Evolutionary conservation across 345 rosid species (phyloP).

Genomic region (Hypericum androsaemum): DNA sequence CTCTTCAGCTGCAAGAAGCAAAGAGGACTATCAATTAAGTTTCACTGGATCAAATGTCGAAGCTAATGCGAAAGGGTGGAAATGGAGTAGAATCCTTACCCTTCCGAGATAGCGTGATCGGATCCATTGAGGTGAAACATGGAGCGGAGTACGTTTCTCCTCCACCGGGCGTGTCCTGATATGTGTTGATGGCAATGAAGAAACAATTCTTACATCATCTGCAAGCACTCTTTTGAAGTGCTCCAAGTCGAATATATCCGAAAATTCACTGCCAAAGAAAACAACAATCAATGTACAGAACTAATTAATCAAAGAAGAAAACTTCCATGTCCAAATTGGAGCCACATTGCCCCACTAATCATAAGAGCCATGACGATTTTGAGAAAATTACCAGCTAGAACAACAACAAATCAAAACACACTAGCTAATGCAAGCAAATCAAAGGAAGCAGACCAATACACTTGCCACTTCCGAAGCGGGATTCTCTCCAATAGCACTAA

Average conservation of each 20-base stretch:
- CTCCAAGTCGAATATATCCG: slow-evolving; percentile 88
- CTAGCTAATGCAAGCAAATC: neutral
- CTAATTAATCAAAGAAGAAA: too few relatives aligned
- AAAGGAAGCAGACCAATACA: neutral
- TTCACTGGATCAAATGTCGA: neutral
- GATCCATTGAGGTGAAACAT: slow-evolving; percentile 85
- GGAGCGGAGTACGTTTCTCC: slow-evolving; percentile 64
- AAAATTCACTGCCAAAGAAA: slow-evolving; percentile 66
- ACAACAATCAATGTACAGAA: slow-evolving; percentile 4
- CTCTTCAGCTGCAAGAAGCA: slow-evolving; percentile 53
- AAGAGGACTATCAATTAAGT: slow-evolving; percentile 7
- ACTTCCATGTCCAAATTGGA: too few relatives aligned
- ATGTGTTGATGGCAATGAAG: slow-evolving; percentile 69
- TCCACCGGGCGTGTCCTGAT: slow-evolving; percentile 77
- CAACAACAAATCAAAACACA: neutral
- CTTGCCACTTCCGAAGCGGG: neutral
- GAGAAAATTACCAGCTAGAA: neutral
- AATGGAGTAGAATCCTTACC: slow-evolving; percentile 30
- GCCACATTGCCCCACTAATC: neutral
- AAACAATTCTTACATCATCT: slow-evolving; percentile 74
- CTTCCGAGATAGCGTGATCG: slow-evolving; percentile 76
- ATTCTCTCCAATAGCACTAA: neutral
- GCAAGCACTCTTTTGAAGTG: slow-evolving; percentile 73
- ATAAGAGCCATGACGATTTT: slow-evolving; percentile 1
- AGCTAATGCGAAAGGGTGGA: too few relatives aligned